Conservation (phyloP, 2,329 filamentous ascomycete genomes). For the Pseudogymnoascus sp. region DNA sequence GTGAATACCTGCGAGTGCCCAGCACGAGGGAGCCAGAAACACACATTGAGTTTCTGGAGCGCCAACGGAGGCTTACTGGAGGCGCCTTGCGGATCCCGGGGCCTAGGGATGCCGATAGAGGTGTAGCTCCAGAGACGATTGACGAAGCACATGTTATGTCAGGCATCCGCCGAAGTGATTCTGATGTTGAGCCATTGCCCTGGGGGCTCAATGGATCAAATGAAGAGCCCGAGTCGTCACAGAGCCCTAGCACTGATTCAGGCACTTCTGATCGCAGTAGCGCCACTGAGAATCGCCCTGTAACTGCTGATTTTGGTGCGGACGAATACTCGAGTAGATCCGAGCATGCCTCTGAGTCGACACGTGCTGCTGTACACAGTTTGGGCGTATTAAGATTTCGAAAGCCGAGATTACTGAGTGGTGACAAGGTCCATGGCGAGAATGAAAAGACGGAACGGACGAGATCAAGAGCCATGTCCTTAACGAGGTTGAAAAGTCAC, state of each 20-base stretch:
- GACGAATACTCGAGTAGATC: constrained; percentile 16
- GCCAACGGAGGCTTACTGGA: constrained; percentile 67
- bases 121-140: constrained; percentile 60
- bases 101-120: constrained; percentile 81
- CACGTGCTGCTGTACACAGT: constrained; percentile 18
- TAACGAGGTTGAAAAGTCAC: constrained; percentile 47
- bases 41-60: constrained; percentile 81
- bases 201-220: neutral
- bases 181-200: constrained; percentile 1
- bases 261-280: neutral
- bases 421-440: constrained; percentile 30
- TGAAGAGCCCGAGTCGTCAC: neutral
- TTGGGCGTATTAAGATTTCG: constrained; percentile 34
- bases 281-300: neutral
- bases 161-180: neutral
- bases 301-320: neutral
- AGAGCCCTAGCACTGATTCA: constrained; percentile 1
- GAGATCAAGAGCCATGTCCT: constrained; percentile 34
- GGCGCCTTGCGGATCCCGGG: constrained; percentile 82
- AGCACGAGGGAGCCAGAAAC: constrained; percentile 56
- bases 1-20: constrained; percentile 45
- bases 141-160: constrained; percentile 24
- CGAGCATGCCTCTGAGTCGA: constrained; percentile 28
- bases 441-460: constrained; percentile 14
- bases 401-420: constrained; percentile 34